Conservation (phyloP, 371 early-diverging fungal species). For the Rhizoclosmatium hyalinum region DNA sequence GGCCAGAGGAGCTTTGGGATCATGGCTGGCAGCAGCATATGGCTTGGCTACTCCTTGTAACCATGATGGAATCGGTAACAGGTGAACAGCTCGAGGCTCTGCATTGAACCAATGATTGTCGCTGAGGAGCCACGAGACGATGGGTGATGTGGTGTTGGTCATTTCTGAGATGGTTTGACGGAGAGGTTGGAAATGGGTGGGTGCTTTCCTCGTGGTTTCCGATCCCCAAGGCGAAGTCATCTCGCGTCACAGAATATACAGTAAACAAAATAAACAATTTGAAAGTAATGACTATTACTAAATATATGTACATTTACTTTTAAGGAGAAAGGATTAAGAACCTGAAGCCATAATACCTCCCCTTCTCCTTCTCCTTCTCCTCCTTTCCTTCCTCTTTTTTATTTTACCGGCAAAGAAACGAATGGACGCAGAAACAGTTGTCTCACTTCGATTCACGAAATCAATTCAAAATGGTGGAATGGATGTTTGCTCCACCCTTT, state of each 20-base stretch:
- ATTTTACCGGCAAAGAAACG: too few species aligned
- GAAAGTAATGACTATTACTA: neutral
- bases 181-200: neutral
- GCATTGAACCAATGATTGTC: slow-evolving; percentile 23
- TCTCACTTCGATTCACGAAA: too few species aligned
- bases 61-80: neutral
- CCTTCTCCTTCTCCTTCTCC: too few species aligned
- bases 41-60: neutral
- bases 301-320: neutral
- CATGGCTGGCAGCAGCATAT: neutral
- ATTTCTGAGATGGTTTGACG: neutral
- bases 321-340: too few species aligned
- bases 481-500: neutral
- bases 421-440: too few species aligned
- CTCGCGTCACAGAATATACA: neutral
- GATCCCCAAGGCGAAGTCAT: slow-evolving; percentile 1
- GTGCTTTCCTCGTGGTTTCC: slow-evolving; percentile 1
- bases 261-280: neutral
- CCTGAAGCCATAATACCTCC: too few species aligned
- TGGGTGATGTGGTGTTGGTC: neutral
- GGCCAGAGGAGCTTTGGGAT: neutral
- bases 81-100: slow-evolving; percentile 1
- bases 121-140: slow-evolving; percentile 18
- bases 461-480: too few species aligned
- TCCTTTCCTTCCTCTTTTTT: too few species aligned